phyloP scores from a whole-genome alignment of 2,329 filamentous ascomycete species.

The Fusarium pilosicola region DNA sequence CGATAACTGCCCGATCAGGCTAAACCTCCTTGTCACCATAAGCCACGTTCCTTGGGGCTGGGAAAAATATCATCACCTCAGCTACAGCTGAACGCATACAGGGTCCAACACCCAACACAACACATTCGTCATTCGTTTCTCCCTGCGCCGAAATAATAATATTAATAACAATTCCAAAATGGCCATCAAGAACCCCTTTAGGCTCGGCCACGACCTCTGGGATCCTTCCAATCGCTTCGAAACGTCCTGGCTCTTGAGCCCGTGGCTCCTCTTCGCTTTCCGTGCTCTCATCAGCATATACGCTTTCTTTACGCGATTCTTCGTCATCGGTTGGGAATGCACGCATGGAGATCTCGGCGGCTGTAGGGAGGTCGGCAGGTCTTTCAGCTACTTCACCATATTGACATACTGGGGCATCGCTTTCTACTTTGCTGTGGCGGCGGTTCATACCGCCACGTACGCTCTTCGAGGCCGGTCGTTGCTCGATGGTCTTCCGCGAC shows the following conservation, averaged over 20 bases:
- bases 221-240: constrained; percentile 74
- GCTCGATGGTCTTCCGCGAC: constrained; percentile 67
- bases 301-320: constrained; percentile 74
- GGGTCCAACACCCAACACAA: neutral
- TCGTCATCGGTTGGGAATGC: constrained; percentile 74
- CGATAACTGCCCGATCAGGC: constrained; percentile 19
- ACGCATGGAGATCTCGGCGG: constrained; percentile 57
- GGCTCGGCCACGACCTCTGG: constrained; percentile 56
- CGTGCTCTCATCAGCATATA: constrained; percentile 71
- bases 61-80: neutral
- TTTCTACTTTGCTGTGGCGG: constrained; percentile 78
- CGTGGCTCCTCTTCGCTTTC: constrained; percentile 67
- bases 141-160: constrained; percentile 11
- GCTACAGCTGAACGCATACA: neutral
- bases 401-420: constrained; percentile 84
- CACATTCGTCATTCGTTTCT: neutral
- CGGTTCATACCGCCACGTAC: constrained; percentile 77
- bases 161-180: constrained; percentile 18
- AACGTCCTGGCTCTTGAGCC: constrained; percentile 83
- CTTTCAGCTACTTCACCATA: constrained; percentile 85
- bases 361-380: constrained; percentile 58
- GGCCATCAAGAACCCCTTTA: constrained; percentile 47
- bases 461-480: constrained; percentile 62
- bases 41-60: constrained; percentile 6
- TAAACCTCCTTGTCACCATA: constrained; percentile 6